Percentiles rank a stretch among this genome's conserved stretches.
These are phyloP conservation scores for Dentipellis fragilis DNA, from an alignment of 768 basidiomycete species.

Conservation along the genomic window DNA sequence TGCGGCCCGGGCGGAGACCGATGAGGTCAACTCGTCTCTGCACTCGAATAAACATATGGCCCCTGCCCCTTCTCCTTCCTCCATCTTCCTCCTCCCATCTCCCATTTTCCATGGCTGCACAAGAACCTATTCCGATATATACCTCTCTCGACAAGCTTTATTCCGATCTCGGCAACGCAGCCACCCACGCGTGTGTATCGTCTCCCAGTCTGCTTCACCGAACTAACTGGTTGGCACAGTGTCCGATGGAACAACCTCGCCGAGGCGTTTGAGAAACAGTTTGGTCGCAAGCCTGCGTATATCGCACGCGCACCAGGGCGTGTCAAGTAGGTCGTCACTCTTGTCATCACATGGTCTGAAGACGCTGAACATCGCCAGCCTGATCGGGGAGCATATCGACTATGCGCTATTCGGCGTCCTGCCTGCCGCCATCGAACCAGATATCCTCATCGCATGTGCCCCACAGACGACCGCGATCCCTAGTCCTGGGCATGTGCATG, in stretches of 20 bases:
- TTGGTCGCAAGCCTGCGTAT: slow-evolving; percentile 56
- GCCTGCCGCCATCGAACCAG: slow-evolving; percentile 77
- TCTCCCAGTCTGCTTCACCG: neutral
- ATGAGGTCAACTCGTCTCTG: no score
- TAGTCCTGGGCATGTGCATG: slow-evolving; percentile 44
- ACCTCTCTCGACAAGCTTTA: slow-evolving; percentile 48
- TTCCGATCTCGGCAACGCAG: slow-evolving; percentile 38
- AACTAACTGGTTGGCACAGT: slow-evolving; percentile 15
- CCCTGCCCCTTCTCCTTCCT: no score
- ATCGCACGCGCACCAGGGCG: slow-evolving; percentile 74
- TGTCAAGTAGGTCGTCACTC: slow-evolving; percentile 46
- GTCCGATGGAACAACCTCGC: slow-evolving; percentile 53
- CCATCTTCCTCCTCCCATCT: neutral
- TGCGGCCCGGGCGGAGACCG: no score
- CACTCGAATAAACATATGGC: no score
- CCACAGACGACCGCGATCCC: slow-evolving; percentile 25
- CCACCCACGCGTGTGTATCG: slow-evolving; percentile 18
- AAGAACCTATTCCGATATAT: slow-evolving; percentile 52
- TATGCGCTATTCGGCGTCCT: slow-evolving; percentile 78
- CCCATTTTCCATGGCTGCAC: slow-evolving; percentile 35
- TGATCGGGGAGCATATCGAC: slow-evolving; percentile 73
- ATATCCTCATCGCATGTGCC: slow-evolving; percentile 71
- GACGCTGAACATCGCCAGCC: neutral
- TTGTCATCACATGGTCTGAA: slow-evolving; percentile 21
- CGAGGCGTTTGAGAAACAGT: slow-evolving; percentile 50